These are phyloP conservation scores for Diaporthe citrichinensis DNA, from an alignment of 2,329 filamentous ascomycete species.

Conservation along the genomic window DNA sequence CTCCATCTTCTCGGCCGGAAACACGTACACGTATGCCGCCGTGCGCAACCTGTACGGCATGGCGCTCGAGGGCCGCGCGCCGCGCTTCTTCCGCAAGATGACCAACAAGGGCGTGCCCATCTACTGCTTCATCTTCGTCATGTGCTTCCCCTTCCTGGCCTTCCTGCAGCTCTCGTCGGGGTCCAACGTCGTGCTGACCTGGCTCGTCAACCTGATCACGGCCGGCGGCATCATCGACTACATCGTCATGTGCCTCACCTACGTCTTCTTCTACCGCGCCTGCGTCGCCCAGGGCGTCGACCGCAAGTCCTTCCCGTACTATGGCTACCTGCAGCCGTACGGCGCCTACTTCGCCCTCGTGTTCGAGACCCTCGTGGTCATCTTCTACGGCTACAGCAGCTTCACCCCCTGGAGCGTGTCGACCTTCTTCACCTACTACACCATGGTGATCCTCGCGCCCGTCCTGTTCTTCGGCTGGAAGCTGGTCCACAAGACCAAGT, in stretches of 20 bases:
- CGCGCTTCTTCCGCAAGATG: conserved; percentile 66
- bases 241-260: conserved; percentile 57
- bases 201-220: conserved; percentile 70
- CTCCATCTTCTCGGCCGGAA: conserved; percentile 42
- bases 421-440: conserved; percentile 63
- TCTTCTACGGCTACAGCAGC: conserved; percentile 69
- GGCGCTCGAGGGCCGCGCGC: conserved; percentile 41
- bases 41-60: conserved; percentile 41
- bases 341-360: conserved; percentile 62
- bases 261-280: conserved; percentile 41
- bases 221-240: conserved; percentile 74
- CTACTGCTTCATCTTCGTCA: conserved; percentile 68
- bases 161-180: conserved; percentile 39
- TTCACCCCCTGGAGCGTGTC: conserved; percentile 47
- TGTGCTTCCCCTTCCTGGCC: conserved; percentile 64
- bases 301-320: conserved; percentile 69
- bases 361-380: conserved; percentile 59
- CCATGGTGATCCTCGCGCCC: conserved; percentile 68
- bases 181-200: conserved; percentile 51
- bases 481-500: conserved; percentile 70
- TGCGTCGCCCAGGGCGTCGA: conserved; percentile 40
- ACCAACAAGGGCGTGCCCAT: conserved; percentile 74
- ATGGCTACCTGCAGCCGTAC: conserved; percentile 71
- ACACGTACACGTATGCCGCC: conserved; percentile 42
- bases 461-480: conserved; percentile 75